Conservation (phyloP, 495 filamentous ascomycete genomes). For the Trichoderma gamsii region DNA sequence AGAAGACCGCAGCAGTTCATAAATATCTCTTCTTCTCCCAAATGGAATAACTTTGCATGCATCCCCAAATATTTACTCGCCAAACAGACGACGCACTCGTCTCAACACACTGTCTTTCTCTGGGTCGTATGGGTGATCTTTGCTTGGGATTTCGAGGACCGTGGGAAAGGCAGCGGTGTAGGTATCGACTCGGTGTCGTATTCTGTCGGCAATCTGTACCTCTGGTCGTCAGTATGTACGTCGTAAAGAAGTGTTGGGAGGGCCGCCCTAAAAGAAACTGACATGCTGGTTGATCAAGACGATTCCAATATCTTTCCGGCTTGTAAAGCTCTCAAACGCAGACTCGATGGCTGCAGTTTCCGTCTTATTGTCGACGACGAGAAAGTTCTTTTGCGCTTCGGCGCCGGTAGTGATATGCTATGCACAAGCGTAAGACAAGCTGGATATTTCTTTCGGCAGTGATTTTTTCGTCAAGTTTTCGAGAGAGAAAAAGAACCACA, state of each 20-base stretch:
- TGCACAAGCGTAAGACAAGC: conserved; percentile 19
- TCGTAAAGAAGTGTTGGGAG: background rate
- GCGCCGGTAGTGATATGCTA: conserved; percentile 50
- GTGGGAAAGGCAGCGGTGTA: conserved; percentile 71
- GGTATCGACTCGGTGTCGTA: conserved; percentile 71
- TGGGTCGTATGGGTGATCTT: conserved; percentile 97
- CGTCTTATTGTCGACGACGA: conserved; percentile 91
- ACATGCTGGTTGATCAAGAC: conserved; percentile 98
- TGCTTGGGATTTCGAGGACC: conserved; percentile 92
- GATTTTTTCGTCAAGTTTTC: background rate
- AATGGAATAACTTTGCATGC: background rate
- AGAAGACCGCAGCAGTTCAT: background rate
- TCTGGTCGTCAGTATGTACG: background rate
- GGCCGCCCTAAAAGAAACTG: conserved; percentile 27
- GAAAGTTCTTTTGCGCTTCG: conserved; percentile 90
- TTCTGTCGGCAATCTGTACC: conserved; percentile 73
- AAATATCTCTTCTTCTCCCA: background rate
- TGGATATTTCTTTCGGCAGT: background rate
- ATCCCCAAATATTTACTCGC: conserved; percentile 55
- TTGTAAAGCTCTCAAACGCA: conserved; percentile 83
- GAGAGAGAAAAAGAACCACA: too few species aligned
- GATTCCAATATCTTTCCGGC: conserved; percentile 91
- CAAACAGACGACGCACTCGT: conserved; percentile 84
- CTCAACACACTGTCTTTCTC: conserved; percentile 98
- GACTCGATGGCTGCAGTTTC: conserved; percentile 82